These are phyloP conservation scores for Arthroderma uncinatum DNA, from an alignment of 2,329 filamentous ascomycete genomes.

Conservation along the genomic window DNA sequence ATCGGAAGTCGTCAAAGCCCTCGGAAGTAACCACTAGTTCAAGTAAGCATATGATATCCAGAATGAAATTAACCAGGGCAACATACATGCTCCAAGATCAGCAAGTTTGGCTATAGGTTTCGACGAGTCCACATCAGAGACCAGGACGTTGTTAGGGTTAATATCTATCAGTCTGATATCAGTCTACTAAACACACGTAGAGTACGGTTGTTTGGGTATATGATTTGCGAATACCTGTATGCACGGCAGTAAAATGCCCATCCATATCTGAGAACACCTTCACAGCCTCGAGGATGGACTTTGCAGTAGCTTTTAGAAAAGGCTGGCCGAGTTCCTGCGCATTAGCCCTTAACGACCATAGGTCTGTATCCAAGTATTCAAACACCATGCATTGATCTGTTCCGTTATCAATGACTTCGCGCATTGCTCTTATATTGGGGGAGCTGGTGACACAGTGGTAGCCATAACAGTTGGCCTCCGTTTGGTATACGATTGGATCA, in stretches of 20 bases:
- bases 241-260: constrained; percentile 10
- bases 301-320: constrained; percentile 9
- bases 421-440: constrained; percentile 7
- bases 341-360: constrained; percentile 9
- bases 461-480: constrained; percentile 8
- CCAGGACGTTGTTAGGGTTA: constrained; percentile 13
- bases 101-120: constrained; percentile 10
- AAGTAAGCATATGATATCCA: neutral
- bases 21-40: constrained; percentile 9
- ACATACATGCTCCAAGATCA: constrained; percentile 10
- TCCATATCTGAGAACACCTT: constrained; percentile 13
- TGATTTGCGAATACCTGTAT: constrained; percentile 5
- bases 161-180: constrained; percentile 7
- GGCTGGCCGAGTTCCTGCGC: neutral
- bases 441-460: constrained; percentile 8
- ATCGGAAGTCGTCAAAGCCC: neutral
- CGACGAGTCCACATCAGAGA: constrained; percentile 6
- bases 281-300: constrained; percentile 11
- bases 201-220: neutral
- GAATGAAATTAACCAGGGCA: neutral
- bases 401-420: constrained; percentile 11
- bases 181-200: neutral
- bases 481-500: constrained; percentile 2
- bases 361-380: constrained; percentile 12
- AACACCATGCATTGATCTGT: constrained; percentile 13